Conservation (phyloP, 179 eudicot genomes). For the Beta lomatogona region DNA sequence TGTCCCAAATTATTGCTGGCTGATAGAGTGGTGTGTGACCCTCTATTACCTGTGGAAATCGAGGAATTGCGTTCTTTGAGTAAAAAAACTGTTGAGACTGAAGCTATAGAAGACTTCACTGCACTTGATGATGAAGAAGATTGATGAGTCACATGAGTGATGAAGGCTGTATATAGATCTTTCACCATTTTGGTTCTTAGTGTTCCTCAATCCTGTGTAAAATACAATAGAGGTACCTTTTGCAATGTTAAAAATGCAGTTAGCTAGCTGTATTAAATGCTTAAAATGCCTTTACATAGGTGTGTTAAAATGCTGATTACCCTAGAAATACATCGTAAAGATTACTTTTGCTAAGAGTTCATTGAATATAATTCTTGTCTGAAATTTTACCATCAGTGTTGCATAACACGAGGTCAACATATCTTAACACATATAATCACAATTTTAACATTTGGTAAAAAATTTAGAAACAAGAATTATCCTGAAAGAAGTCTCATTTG, state of each 20-base stretch:
- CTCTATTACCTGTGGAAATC: constrained; percentile 67
- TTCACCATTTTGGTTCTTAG: neutral
- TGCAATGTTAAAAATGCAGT: neutral
- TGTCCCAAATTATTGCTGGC: constrained; percentile 59
- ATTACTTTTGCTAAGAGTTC: neutral
- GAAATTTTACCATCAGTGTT: neutral
- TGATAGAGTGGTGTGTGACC: constrained; percentile 60
- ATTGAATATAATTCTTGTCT: neutral
- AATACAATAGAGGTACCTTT: constrained; percentile 3
- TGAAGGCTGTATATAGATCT: constrained; percentile 7
- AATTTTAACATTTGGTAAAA: neutral
- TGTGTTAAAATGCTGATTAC: neutral
- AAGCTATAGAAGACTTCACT: constrained; percentile 80
- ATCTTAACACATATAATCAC: neutral
- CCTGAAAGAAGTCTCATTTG: too few species aligned
- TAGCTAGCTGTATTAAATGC: too few species aligned
- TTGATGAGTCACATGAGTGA: constrained; percentile 12
- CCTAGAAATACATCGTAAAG: neutral
- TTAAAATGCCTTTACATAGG: too few species aligned
- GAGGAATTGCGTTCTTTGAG: constrained; percentile 62
- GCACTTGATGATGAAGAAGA: constrained; percentile 42
- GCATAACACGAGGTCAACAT: neutral
- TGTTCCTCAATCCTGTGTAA: neutral
- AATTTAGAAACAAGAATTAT: too few species aligned
- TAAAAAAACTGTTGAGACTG: constrained; percentile 39